Evolutionary conservation across 345 rosid genomes (phyloP).

Genomic region (Mangifera indica): DNA sequence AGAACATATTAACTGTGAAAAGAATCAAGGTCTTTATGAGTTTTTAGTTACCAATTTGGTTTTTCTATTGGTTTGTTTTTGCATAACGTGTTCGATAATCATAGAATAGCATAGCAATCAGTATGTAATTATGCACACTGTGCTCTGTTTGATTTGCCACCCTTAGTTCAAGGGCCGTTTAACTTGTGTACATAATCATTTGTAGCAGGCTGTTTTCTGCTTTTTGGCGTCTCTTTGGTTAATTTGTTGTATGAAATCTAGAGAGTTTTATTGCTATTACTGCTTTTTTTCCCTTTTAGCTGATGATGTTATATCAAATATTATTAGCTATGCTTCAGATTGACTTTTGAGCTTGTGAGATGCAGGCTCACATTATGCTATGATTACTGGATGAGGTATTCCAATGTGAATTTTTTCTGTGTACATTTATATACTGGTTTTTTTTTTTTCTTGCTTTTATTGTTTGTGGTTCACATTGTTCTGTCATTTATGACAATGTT

Average conservation of each 20-base stretch:
- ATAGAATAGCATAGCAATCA: no score
- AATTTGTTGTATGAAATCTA: background rate
- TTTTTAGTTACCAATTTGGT: no score
- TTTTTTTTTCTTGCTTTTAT: conserved; percentile 2
- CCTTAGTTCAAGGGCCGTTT: background rate
- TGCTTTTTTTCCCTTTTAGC: conserved; percentile 11
- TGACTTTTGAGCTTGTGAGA: conserved; percentile 59
- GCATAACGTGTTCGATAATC: no score
- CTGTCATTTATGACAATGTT: background rate
- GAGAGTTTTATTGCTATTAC: background rate
- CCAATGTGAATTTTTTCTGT: background rate
- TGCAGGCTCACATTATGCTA: conserved; percentile 80
- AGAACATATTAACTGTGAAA: background rate
- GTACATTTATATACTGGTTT: background rate
- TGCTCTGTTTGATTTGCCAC: no score
- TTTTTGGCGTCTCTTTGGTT: background rate
- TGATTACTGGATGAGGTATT: conserved; percentile 90
- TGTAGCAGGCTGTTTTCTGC: background rate
- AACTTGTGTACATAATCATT: background rate
- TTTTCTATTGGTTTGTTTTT: no score
- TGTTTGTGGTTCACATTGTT: background rate
- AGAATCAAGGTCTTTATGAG: no score
- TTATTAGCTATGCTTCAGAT: conserved; percentile 38
- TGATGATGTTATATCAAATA: conserved; percentile 12
- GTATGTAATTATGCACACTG: no score